These are phyloP conservation scores for Eucalyptus decipiens DNA, from an alignment of 345 rosid species.

Conservation along the genomic window DNA sequence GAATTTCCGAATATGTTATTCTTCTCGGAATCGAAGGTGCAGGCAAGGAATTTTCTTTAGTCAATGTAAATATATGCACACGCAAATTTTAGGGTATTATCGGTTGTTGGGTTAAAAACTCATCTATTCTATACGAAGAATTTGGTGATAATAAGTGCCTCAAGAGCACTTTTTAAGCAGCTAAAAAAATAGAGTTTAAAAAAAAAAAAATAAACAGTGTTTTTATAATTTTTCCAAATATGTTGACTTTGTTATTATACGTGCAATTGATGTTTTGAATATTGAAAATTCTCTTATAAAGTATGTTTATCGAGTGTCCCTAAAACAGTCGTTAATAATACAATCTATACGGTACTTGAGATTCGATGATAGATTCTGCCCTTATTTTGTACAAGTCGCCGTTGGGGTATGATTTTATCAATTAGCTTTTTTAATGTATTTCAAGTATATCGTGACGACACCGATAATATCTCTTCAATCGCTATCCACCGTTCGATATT, in stretches of 20 bases:
- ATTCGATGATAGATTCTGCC: background rate
- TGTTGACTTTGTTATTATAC: background rate
- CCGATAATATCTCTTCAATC: background rate
- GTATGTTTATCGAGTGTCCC: background rate
- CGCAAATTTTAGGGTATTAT: background rate
- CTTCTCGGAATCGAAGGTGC: background rate
- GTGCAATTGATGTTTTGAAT: background rate
- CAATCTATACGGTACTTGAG: rapidly evolving
- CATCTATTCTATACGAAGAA: background rate
- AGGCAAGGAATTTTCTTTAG: background rate
- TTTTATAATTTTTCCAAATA: background rate
- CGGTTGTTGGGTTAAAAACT: background rate
- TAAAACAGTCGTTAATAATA: no score
- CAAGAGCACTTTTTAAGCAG: rapidly evolving
- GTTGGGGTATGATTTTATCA: rapidly evolving
- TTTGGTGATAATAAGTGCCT: background rate
- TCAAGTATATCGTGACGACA: rapidly evolving
- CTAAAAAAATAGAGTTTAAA: background rate
- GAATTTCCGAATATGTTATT: background rate
- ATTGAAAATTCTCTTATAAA: background rate
- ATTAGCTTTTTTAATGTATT: background rate
- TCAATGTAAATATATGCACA: background rate
- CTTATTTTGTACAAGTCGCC: background rate
- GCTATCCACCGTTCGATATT: background rate
- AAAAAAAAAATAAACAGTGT: no score